These are phyloP conservation scores for Aspergillus amoenus DNA, from an alignment of 2,329 filamentous ascomycete species.

Conservation along the genomic window DNA sequence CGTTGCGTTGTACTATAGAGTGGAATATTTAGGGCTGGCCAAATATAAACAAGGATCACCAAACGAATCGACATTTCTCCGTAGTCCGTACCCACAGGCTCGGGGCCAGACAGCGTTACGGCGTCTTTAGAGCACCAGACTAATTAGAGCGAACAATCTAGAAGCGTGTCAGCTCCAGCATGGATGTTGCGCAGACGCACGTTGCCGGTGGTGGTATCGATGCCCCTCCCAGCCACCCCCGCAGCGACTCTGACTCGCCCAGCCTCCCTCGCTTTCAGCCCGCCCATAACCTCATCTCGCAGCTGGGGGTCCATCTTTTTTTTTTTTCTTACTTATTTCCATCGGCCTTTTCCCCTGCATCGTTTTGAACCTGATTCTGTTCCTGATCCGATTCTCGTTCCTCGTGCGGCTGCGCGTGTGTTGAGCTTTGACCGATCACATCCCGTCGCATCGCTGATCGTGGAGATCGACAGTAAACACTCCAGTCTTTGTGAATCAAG, in stretches of 20 bases:
- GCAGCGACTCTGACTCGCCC: slow-evolving; percentile 27
- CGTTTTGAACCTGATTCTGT: neutral
- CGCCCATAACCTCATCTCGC: slow-evolving; percentile 3
- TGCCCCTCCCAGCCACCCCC: slow-evolving; percentile 31
- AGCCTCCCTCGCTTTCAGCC: slow-evolving; percentile 26
- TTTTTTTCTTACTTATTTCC: slow-evolving; percentile 13
- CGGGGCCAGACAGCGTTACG: neutral
- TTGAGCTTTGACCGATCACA: neutral
- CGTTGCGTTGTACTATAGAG: slow-evolving; percentile 1
- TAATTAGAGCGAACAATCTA: neutral
- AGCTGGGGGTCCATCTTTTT: slow-evolving; percentile 11
- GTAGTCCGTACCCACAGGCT: neutral
- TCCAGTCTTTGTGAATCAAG: neutral
- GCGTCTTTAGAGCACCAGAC: neutral
- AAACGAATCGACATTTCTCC: neutral
- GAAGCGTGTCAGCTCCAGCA: neutral
- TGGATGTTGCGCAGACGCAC: slow-evolving; percentile 5
- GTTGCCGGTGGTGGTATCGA: neutral
- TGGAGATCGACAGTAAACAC: neutral
- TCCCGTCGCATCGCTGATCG: slow-evolving; percentile 1
- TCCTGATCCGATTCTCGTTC: slow-evolving; percentile 4
- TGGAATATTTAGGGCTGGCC: slow-evolving; percentile 5
- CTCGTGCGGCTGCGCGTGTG: slow-evolving; percentile 3
- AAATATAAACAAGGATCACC: slow-evolving; percentile 1
- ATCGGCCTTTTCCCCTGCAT: slow-evolving; percentile 2